Evolutionary conservation across 2,329 filamentous ascomycete genomes (phyloP), one percentile per base, ranked within the genome.

Genomic region (Trichoderma sp.): DNA sequence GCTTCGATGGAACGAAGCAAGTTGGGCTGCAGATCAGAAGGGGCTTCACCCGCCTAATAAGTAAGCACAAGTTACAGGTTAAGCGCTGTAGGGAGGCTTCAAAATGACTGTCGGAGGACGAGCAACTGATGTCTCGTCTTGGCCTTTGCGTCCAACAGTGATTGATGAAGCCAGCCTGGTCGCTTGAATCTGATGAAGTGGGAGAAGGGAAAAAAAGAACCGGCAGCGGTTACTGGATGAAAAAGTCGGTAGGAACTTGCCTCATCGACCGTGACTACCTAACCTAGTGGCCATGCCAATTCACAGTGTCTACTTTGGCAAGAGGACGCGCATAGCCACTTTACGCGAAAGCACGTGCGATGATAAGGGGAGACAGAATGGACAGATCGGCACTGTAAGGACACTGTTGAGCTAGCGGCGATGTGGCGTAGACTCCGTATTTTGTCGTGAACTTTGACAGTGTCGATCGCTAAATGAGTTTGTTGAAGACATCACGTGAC

Each of bases 331-430:
- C 76, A 76, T 75, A 78, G 70, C 70, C 76, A 74, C 75, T 75
- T 77, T 76, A 79, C 80, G 77, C 79, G 80, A 77, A 78, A 73
- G 77, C 79, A 80, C 79, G 77, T 80, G 79, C 70, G 8, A 34
- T 47, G 26, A 65, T 63, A 39, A 71, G 73, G 53, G 64, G 32
- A 11, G 70, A 63, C 30, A 14, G 2, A 51, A 4, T 18, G n/a
- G 67, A 73, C 73, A 75, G 72, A 21, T 70, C 57, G 71, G 76
- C 71, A 77, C 60, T 26, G n/a, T 18, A 18, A 11, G 3, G 1
- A n/a, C 4, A 8, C 11, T 32, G 71, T 75, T 75, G 72, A 43
- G 74, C 75, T 3, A 12, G 21, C 21, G n/a, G 18, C 60, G 36
- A 56, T 9, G 28, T 34, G 6, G 47, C 11, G 34, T 6, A 4